These are phyloP conservation scores for Alternaria metachromatica DNA, from an alignment of 2,329 filamentous ascomycete species.

Conservation along the genomic window DNA sequence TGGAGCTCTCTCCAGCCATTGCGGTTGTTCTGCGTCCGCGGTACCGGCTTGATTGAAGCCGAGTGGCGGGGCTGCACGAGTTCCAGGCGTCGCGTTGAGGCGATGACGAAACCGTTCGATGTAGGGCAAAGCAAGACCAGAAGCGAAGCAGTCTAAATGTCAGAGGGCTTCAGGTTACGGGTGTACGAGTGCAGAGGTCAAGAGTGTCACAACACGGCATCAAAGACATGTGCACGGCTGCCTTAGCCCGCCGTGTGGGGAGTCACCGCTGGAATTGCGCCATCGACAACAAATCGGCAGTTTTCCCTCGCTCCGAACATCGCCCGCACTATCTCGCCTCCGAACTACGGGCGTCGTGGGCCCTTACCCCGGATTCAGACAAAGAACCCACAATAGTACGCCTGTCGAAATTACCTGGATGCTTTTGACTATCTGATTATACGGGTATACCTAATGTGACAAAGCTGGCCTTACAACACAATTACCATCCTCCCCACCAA, in stretches of 20 bases:
- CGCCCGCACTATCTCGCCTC: conserved; percentile 11
- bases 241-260: conserved; percentile 32
- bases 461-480: neutral
- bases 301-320: conserved; percentile 32
- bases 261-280: conserved; percentile 47
- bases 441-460: conserved; percentile 13
- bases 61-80: conserved; percentile 11
- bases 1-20: conserved; percentile 45
- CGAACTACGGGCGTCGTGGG: conserved; percentile 10
- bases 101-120: conserved; percentile 15
- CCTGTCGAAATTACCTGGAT: neutral
- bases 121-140: neutral
- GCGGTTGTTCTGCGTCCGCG: conserved; percentile 15
- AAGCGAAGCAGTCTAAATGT: neutral
- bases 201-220: conserved; percentile 9
- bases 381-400: conserved; percentile 5
- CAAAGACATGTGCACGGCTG: conserved; percentile 31
- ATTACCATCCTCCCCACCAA: conserved; percentile 3
- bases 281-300: conserved; percentile 36
- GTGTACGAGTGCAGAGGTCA: conserved; percentile 7
- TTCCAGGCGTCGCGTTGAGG: conserved; percentile 23
- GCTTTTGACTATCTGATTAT: conserved; percentile 3
- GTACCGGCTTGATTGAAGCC: conserved; percentile 17
- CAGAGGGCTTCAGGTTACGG: neutral
- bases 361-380: conserved; percentile 28